These are phyloP conservation scores for Rhododendron ovatum DNA, from an alignment of 148 eudicot genomes.

Conservation along the genomic window DNA sequence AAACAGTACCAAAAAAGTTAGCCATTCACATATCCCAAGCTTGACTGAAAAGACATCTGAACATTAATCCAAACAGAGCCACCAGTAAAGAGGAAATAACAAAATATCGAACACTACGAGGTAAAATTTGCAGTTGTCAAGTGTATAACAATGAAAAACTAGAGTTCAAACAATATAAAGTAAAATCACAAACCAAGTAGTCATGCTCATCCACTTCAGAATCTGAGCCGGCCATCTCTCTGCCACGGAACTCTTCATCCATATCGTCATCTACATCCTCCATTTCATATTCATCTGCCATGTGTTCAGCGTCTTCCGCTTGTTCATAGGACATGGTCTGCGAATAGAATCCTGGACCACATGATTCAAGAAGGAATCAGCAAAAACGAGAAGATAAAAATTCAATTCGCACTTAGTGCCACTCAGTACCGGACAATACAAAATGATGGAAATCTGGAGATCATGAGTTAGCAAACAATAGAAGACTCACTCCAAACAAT, in stretches of 20 bases:
- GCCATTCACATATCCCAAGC: not conserved
- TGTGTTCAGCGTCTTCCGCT: conserved; percentile 51
- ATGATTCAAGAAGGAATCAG: conserved; percentile 3
- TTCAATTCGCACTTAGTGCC: not conserved
- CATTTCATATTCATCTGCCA: conserved; percentile 76
- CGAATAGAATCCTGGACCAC: conserved; percentile 5
- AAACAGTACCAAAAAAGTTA: conserved; percentile 12
- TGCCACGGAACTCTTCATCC: conserved; percentile 54
- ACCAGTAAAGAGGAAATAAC: not conserved
- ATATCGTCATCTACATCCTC: conserved; percentile 67
- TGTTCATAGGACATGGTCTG: conserved; percentile 51
- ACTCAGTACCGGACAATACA: not conserved
- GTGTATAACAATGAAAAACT: conserved; percentile 1
- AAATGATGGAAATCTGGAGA: not conserved
- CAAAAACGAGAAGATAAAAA: not conserved
- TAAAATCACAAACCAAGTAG: conserved; percentile 35
- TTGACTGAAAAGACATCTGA: not conserved
- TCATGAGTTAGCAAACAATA: not conserved
- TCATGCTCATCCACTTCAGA: conserved; percentile 73
- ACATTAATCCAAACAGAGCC: conserved; percentile 7
- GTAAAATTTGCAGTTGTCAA: conserved; percentile 2
- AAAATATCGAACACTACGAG: not conserved
- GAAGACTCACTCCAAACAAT: not conserved
- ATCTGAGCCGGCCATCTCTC: conserved; percentile 62
- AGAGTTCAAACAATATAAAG: not conserved